Base-by-base conservation (phyloP, 2,329 filamentous ascomycete species). In the Diaporthe aspalathi region DNA sequence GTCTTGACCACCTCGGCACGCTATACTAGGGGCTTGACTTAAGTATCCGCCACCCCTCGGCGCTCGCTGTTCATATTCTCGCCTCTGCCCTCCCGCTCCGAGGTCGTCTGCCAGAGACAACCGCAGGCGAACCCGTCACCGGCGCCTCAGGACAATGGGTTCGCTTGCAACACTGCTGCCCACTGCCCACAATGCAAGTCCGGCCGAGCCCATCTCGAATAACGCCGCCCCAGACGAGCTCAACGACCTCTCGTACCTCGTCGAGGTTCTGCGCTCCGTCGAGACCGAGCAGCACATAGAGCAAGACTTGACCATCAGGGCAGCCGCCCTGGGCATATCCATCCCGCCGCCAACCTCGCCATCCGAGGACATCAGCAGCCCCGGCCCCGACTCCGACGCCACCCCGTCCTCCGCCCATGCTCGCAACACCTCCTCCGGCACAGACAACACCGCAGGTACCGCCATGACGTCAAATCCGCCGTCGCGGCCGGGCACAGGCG, bases 401-500 rank as follows among this genome's bases (percentile, higher is more conserved):
- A 85, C 84, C 9, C 78, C 81, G 29, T 80, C 82, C 47, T 80
- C 80, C 38, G 81, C 77, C 38, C 84, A 84, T 75, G 81, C 80
- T 29, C 84, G 84, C 47, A 83, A 83, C 17, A 81, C 80, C 72
- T 87, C 86, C 3, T 82, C 83, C 54, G 80, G 79, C 11, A 83
- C 83, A 16, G 75, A 78, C 32, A 77, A 74, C 29, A 84, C 85
- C 7, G 77, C 80, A 4, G 82, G 79, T 72, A 84, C 84, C 6
- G 78, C 79, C 35, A 73, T 83, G 32, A 86, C 84, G 1, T 82
- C 83, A 24, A 80, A 81, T 67, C 85, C 84, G 0, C 85, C 84
- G 62, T 77, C 82, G 24, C 81, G 80, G 67, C 79, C 76, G 35
- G 73, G 70, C 24, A 73, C 72, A 11, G 52, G 54, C 40, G 72